These are phyloP conservation scores for Tricholoma flavovirens DNA, from an alignment of 768 basidiomycete species.

Conservation along the genomic window DNA sequence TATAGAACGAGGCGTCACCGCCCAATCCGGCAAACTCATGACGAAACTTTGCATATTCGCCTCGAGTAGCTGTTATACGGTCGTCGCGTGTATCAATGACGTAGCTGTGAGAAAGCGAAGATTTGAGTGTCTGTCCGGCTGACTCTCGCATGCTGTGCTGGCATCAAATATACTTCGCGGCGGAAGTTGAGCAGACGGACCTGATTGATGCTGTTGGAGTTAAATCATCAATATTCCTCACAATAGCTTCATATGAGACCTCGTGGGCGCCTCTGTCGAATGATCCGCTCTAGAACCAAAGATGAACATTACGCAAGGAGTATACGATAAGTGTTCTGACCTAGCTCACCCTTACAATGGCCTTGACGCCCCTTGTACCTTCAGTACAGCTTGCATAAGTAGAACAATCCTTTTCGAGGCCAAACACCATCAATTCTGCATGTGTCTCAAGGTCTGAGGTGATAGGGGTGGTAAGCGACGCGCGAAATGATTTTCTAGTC, in stretches of 20 bases:
- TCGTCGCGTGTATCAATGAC: conserved; percentile 74
- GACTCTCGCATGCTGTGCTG: conserved; percentile 68
- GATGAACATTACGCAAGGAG: conserved; percentile 15
- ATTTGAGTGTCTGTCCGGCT: conserved; percentile 78
- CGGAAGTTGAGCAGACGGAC: conserved; percentile 35
- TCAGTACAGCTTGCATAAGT: conserved; percentile 69
- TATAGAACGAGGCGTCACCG: conserved; percentile 74
- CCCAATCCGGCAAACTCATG: conserved; percentile 78
- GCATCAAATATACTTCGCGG: not conserved
- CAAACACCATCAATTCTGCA: conserved; percentile 68
- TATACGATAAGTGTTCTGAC: conserved; percentile 29
- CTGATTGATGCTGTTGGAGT: conserved; percentile 75
- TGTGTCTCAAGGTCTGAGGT: conserved; percentile 55
- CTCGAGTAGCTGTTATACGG: conserved; percentile 53
- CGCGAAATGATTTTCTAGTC: conserved; percentile 79
- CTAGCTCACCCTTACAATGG: conserved; percentile 72
- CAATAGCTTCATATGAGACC: conserved; percentile 75
- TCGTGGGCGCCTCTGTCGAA: conserved; percentile 55
- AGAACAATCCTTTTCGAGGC: conserved; percentile 75
- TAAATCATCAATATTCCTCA: conserved; percentile 70
- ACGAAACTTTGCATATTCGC: conserved; percentile 54
- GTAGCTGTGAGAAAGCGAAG: conserved; percentile 75
- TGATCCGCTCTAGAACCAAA: conserved; percentile 29
- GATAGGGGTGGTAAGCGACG: conserved; percentile 57
- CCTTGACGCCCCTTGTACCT: conserved; percentile 57